Base-by-base conservation (phyloP, 1,284 basidiomycete species). In the Neonothopanus nambi region DNA sequence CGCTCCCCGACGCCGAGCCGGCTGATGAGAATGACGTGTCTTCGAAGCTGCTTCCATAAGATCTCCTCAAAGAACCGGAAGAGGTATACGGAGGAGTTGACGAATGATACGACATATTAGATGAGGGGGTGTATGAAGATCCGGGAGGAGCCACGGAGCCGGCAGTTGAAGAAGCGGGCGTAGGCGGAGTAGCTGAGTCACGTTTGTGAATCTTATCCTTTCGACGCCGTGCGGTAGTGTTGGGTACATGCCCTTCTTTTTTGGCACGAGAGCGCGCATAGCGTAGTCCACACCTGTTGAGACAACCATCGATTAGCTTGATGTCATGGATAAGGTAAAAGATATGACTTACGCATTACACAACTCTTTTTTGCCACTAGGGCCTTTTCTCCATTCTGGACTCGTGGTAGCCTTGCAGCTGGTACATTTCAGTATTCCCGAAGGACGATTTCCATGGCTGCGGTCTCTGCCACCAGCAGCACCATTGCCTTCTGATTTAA, bases 351-450 rank as follows among this genome's bases (percentile, higher is more conserved):
- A 95, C 89, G 93, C 93, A 72, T 96, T 96, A 70, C 93, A 96
- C 43, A 96, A 75, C 67, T 94, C 91, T 73, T 95, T 95, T 69
- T 91, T 89, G 15, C 93, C 93, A 62, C 82, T 91, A 52, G 89
- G 89, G 15, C 89, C 93, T 69, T 96, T 94, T 63, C 95, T 78
- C 95, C 95, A 98, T 69, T 98, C 95, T 0, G 95, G 95, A 62
- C 90, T 93, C 49, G 87, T 85, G 12, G 85, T 89, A 20, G 79
- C 89, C 67, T 87, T 90, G 71, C 93, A 96, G 63, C 87, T 91
- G 13, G 87, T 81, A 70, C 93, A 96, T 60, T 82, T 82, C 48
- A 81, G 71, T 9, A 92, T 76, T 5, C 92, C 89, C 33, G 81
- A 79, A 0, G 91, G 91, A 12, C 91, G 81, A 56, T 84, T 86